Conservation (phyloP, 805 yeast species). For the Starmerella floris region DNA sequence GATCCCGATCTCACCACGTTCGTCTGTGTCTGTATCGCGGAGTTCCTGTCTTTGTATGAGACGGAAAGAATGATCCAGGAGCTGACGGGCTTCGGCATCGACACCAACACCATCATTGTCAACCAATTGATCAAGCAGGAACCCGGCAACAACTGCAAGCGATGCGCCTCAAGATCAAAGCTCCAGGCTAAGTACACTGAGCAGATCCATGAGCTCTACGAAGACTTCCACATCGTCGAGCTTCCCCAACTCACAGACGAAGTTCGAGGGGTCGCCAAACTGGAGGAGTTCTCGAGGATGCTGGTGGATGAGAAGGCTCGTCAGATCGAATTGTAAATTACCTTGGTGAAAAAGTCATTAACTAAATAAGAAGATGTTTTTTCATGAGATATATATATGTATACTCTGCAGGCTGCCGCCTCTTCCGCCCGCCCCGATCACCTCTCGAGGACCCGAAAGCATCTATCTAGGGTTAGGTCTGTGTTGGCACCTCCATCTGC, state of each 20-base stretch:
- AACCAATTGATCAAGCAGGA: slow-evolving; percentile 87
- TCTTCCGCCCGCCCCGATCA: not conserved
- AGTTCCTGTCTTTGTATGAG: slow-evolving; percentile 87
- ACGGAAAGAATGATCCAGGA: slow-evolving; percentile 98
- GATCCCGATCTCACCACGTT: slow-evolving; percentile 87
- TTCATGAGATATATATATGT: not conserved
- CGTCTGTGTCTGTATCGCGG: slow-evolving; percentile 94
- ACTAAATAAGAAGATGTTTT: too few species aligned
- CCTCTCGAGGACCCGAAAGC: not conserved
- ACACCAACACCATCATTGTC: slow-evolving; percentile 89
- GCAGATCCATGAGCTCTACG: slow-evolving; percentile 91
- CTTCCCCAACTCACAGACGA: slow-evolving; percentile 92
- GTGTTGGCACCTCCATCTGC: too few species aligned
- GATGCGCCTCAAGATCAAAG: slow-evolving; percentile 85
- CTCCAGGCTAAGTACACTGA: slow-evolving; percentile 92
- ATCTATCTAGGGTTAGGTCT: not conserved
- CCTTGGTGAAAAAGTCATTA: not conserved
- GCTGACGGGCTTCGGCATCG: slow-evolving; percentile 85
- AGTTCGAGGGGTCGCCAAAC: slow-evolving; percentile 81
- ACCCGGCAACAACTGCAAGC: slow-evolving; percentile 54
- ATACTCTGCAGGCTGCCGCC: not conserved
- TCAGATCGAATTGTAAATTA: not conserved
- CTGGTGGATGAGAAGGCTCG: slow-evolving; percentile 62
- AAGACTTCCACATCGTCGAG: slow-evolving; percentile 90
- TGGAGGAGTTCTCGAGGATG: slow-evolving; percentile 71